Conservation (phyloP, 2,329 filamentous ascomycete species). For the Ophiostoma quercus region DNA sequence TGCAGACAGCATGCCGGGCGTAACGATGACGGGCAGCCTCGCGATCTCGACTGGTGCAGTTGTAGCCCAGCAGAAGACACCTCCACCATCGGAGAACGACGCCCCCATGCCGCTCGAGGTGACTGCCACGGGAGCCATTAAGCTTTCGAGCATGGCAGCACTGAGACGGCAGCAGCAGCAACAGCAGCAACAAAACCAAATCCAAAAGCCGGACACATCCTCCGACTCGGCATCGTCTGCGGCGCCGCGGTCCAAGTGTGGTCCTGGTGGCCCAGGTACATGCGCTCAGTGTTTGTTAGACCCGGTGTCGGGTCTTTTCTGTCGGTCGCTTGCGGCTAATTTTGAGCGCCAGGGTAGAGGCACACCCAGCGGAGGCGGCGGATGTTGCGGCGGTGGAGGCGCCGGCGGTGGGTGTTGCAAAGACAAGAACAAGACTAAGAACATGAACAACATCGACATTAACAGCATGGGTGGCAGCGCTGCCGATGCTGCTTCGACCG, state of each 20-base stretch:
- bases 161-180: constrained; percentile 32
- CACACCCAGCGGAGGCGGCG: constrained; percentile 15
- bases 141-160: constrained; percentile 46
- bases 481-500: background rate
- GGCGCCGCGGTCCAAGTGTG: constrained; percentile 42
- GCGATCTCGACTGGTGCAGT: constrained; percentile 28
- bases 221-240: constrained; percentile 26
- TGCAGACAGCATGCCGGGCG: constrained; percentile 49
- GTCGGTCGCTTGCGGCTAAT: constrained; percentile 69
- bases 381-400: constrained; percentile 47
- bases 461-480: background rate
- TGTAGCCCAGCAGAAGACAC: constrained; percentile 49
- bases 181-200: constrained; percentile 23
- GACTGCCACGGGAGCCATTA: constrained; percentile 55
- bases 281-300: constrained; percentile 74
- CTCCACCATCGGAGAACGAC: constrained; percentile 58
- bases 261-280: constrained; percentile 67
- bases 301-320: constrained; percentile 76
- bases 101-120: constrained; percentile 55
- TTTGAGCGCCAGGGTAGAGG: constrained; percentile 40
- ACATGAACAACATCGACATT: background rate
- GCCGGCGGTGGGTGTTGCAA: constrained; percentile 63
- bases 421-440: constrained; percentile 27
- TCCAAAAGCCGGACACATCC: constrained; percentile 26
- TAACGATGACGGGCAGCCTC: constrained; percentile 38